Evolutionary conservation across 2,329 filamentous ascomycete species (phyloP).

Genomic region (Diplodia sapinea): DNA sequence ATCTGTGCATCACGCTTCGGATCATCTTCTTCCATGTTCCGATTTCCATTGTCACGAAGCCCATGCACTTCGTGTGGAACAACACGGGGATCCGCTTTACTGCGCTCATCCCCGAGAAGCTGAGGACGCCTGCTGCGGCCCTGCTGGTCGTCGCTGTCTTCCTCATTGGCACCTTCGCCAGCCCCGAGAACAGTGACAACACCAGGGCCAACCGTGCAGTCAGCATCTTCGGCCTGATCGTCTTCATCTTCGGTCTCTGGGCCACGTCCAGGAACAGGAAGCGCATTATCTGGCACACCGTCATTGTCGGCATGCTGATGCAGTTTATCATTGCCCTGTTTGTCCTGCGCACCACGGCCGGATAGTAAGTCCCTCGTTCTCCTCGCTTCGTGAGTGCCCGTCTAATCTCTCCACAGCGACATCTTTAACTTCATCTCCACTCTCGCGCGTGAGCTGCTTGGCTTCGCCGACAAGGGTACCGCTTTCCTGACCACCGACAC

Average conservation of each 20-base stretch:
- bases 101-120: constrained; percentile 68
- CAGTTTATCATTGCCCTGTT: constrained; percentile 91
- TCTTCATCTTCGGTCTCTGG: constrained; percentile 73
- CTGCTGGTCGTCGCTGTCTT: constrained; percentile 71
- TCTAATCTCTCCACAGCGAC: constrained; percentile 56
- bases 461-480: constrained; percentile 76
- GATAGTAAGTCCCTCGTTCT: constrained; percentile 53
- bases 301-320: constrained; percentile 85
- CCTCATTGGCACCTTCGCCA: constrained; percentile 77
- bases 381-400: no score
- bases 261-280: constrained; percentile 72
- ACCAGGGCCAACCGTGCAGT: constrained; percentile 79
- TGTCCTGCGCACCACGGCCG: constrained; percentile 78
- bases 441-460: constrained; percentile 74
- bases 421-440: constrained; percentile 89
- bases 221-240: constrained; percentile 76
- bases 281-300: constrained; percentile 56
- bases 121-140: constrained; percentile 68
- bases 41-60: constrained; percentile 67
- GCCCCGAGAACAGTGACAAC: constrained; percentile 74
- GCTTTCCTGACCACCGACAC: constrained; percentile 66
- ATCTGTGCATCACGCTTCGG: constrained; percentile 74
- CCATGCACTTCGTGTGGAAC: constrained; percentile 71
- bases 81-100: constrained; percentile 66
- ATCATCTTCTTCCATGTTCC: constrained; percentile 76